Evolutionary conservation across 2,329 filamentous ascomycete genomes (phyloP).

Genomic region (Fusarium sp.): DNA sequence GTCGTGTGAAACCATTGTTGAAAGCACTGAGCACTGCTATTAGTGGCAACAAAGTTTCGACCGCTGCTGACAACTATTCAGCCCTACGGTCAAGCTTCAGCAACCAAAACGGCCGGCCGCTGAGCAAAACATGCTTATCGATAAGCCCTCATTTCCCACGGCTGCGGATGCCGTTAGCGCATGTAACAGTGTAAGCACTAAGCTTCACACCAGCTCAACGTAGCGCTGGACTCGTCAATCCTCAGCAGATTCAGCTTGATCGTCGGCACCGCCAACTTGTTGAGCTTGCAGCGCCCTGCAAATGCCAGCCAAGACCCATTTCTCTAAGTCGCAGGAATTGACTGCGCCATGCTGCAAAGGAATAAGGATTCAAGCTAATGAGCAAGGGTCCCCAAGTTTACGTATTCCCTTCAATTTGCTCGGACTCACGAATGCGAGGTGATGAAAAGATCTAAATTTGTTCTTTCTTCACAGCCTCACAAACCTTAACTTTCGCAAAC

Average conservation of each 20-base stretch:
- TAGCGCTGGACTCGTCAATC: background rate
- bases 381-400: background rate
- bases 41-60: background rate
- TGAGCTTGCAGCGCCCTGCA: background rate
- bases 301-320: background rate
- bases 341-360: conserved; percentile 1
- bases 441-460: background rate
- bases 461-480: background rate
- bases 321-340: background rate
- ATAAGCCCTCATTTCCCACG: background rate
- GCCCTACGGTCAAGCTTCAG: background rate
- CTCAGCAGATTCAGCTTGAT: background rate
- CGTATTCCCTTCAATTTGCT: background rate
- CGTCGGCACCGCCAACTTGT: background rate
- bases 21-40: too few relatives aligned
- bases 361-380: background rate
- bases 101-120: background rate
- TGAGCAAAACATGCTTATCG: conserved; percentile 1
- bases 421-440: conserved; percentile 6
- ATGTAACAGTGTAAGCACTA: conserved; percentile 20
- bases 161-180: background rate
- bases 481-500: background rate
- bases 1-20: too few relatives aligned
- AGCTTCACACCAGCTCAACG: background rate
- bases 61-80: background rate